These are phyloP conservation scores for Gynostemma pentaphyllum DNA, from an alignment of 306 rosid genomes.

Conservation along the genomic window DNA sequence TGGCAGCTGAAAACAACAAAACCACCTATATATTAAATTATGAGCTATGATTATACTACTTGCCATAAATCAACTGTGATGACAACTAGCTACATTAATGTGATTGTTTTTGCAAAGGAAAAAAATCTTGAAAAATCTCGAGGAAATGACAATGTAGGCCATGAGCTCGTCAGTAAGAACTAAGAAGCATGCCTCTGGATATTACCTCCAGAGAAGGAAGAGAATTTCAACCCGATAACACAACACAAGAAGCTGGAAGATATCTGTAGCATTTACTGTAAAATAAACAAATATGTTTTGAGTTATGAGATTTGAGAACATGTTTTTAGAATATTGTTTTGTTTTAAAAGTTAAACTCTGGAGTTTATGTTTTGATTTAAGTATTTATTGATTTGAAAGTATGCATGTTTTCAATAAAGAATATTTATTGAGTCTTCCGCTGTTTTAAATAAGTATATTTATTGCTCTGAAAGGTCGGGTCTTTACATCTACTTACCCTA, in stretches of 20 bases:
- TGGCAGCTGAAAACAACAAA: neutral
- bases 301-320: no score
- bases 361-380: no score
- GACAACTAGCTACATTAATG: neutral
- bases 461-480: no score
- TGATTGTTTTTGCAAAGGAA: neutral
- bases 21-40: neutral
- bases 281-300: slow-evolving; percentile 6
- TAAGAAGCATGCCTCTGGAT: neutral
- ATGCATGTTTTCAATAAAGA: no score
- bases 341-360: no score
- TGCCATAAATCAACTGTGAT: neutral
- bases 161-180: neutral
- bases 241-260: slow-evolving; percentile 27
- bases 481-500: no score
- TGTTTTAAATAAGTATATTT: no score
- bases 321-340: no score
- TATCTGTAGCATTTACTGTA: slow-evolving; percentile 29
- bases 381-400: no score
- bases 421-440: no score
- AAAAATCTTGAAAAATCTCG: no score
- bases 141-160: neutral
- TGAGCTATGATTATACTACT: neutral
- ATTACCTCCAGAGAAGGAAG: slow-evolving; percentile 50
- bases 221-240: slow-evolving; percentile 42